phyloP scores from a whole-genome alignment of 192 early-diverging fungal species.

The Haplosporangium gracile region DNA sequence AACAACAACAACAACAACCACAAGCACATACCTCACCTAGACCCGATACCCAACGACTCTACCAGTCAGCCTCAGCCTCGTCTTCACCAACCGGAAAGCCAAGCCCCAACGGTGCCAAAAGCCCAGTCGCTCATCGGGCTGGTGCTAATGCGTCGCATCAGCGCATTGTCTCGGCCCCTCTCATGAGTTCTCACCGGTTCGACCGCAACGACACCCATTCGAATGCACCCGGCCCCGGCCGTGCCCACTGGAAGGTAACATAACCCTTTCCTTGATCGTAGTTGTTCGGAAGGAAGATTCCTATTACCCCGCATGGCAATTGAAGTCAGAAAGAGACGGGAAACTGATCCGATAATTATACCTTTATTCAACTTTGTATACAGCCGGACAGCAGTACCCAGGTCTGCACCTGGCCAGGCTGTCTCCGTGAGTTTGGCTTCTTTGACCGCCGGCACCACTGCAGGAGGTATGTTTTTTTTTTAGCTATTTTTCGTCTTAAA shows the following conservation, averaged over 20 bases:
- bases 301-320: neutral
- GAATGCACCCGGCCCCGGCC: conserved; percentile 20
- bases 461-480: conserved; percentile 26
- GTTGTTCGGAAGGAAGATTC: neutral
- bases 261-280: neutral
- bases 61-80: conserved; percentile 17
- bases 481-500: neutral
- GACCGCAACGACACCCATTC: conserved; percentile 9
- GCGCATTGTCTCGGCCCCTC: conserved; percentile 30
- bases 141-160: conserved; percentile 22
- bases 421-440: conserved; percentile 46
- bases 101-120: neutral
- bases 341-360: neutral
- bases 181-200: conserved; percentile 26
- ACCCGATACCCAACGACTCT: conserved; percentile 10
- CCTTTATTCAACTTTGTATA: neutral
- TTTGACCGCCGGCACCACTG: conserved; percentile 54
- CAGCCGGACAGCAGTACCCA: conserved; percentile 49
- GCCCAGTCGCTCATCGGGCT: neutral
- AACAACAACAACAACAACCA: conserved; percentile 35
- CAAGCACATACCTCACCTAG: conserved; percentile 15
- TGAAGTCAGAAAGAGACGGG: neutral
- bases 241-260: conserved; percentile 55
- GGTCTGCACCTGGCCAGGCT: conserved; percentile 51
- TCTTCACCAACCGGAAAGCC: conserved; percentile 28